Percentiles rank a stretch among this genome's conserved stretches.
These are phyloP conservation scores for Chrysosporium queenslandicum DNA, from an alignment of 2,329 filamentous ascomycete species.

Conservation along the genomic window DNA sequence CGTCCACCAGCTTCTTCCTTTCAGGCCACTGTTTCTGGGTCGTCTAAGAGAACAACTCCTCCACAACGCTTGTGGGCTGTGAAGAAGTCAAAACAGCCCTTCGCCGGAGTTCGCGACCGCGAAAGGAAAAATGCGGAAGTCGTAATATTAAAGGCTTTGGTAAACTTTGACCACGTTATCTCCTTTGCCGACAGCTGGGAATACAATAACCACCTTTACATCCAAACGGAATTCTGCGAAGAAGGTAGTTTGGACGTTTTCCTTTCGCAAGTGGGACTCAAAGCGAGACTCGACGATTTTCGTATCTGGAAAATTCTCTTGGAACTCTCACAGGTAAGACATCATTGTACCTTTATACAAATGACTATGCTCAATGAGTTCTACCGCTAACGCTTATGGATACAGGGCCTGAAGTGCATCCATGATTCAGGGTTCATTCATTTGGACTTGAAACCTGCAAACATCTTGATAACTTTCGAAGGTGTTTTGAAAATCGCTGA, in stretches of 20 bases:
- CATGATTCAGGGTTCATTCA: slow-evolving; percentile 76
- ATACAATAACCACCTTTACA: slow-evolving; percentile 73
- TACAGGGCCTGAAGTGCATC: slow-evolving; percentile 75
- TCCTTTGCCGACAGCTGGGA: slow-evolving; percentile 84
- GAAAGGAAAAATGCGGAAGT: slow-evolving; percentile 77
- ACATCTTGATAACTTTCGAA: slow-evolving; percentile 56
- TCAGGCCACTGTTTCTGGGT: slow-evolving; percentile 44
- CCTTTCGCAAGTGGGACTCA: slow-evolving; percentile 67
- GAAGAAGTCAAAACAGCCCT: slow-evolving; percentile 80
- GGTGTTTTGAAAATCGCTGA: slow-evolving; percentile 57
- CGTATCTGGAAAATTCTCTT: slow-evolving; percentile 96
- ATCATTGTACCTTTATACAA: too few relatives aligned
- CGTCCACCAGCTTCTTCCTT: slow-evolving; percentile 11
- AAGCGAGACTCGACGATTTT: slow-evolving; percentile 87
- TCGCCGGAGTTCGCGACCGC: slow-evolving; percentile 68
- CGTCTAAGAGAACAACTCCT: slow-evolving; percentile 35
- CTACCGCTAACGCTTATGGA: slow-evolving; percentile 20
- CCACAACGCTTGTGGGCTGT: slow-evolving; percentile 69
- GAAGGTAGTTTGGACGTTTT: slow-evolving; percentile 85
- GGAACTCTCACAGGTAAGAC: slow-evolving; percentile 68
- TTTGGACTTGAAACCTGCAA: slow-evolving; percentile 57
- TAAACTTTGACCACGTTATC: slow-evolving; percentile 73
- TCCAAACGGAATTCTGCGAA: slow-evolving; percentile 95
- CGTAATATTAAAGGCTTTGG: slow-evolving; percentile 62
- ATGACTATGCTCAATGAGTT: too few relatives aligned